Percentiles rank a stretch among this genome's conserved stretches.
Evolutionary conservation across 352 stramenopile species (phyloP).

Genomic region (Phytophthora hybrid): DNA sequence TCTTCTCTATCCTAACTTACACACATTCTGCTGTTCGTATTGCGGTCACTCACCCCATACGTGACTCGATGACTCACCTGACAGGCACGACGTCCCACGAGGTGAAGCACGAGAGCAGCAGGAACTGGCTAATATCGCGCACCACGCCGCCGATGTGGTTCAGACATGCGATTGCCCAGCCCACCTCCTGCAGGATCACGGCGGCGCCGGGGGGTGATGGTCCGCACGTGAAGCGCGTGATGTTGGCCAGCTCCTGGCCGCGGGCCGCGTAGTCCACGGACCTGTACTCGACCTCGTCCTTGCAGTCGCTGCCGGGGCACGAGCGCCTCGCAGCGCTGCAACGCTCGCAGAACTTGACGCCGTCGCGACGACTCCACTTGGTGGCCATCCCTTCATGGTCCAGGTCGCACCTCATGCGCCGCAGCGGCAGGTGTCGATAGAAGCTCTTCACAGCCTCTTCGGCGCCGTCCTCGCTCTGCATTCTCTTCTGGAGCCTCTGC

Average conservation of each 20-base stretch:
- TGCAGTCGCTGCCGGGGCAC: slow-evolving; percentile 29
- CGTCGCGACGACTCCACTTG: slow-evolving; percentile 43
- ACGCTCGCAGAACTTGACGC: slow-evolving; percentile 46
- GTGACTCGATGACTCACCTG: neutral
- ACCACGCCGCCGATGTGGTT: slow-evolving; percentile 40
- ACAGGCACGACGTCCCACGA: slow-evolving; percentile 40
- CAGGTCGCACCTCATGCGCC: slow-evolving; percentile 79
- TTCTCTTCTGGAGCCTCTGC: slow-evolving; percentile 50
- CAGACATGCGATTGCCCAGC: slow-evolving; percentile 37
- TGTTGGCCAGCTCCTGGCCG: slow-evolving; percentile 31
- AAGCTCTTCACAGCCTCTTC: slow-evolving; percentile 84
- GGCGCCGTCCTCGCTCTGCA: slow-evolving; percentile 86
- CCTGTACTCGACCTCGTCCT: slow-evolving; percentile 42
- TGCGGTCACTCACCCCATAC: neutral
- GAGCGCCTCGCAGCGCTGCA: slow-evolving; percentile 32
- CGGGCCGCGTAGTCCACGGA: slow-evolving; percentile 45
- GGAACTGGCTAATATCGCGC: slow-evolving; percentile 44
- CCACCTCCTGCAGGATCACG: slow-evolving; percentile 35
- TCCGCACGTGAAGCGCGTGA: slow-evolving; percentile 27
- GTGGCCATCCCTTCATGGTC: slow-evolving; percentile 34
- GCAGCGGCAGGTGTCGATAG: slow-evolving; percentile 80
- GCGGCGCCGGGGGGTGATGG: slow-evolving; percentile 20
- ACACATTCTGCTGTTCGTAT: neutral
- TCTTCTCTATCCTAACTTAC: slow-evolving; percentile 1
- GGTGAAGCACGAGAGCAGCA: slow-evolving; percentile 43